Base-by-base conservation (phyloP, 1,284 basidiomycete species). In the Microbotryum silenes-acaulis region DNA sequence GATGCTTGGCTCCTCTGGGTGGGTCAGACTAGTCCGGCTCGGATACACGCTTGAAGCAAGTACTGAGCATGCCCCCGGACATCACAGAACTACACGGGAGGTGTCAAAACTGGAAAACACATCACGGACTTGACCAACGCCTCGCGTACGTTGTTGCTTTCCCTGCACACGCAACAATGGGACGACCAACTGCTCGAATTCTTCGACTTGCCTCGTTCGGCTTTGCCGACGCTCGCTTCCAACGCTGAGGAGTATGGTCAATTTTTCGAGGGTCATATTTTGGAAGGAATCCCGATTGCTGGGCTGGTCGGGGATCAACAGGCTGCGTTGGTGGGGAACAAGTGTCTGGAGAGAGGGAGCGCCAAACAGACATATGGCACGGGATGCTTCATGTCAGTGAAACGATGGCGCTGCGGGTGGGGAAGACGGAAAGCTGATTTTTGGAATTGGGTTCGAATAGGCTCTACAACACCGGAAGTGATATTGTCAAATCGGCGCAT, bases 231-330 rank as follows among this genome's bases (percentile, higher is more conserved):
- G 70, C 84, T 98, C 68, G 89, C 91, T 50, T 92, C 89, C 12
- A 90, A 91, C 12, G 90, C 91, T 4, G 89, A 97, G 76, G 85
- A 92, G 1, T 97, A 96, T 76, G 94, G 93, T 50, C 78, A 82
- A 46, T 70, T 70, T 51, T 79, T 12, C 67, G 74, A 66, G 70
- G 76, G 78, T 37, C 88, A 89, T 3, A 73, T 86, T 1, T 80
- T 97, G 61, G 80, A 82, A 65, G 90, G 87, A 50, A 80, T 92
- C 21, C 85, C 86, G 42, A 89, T 97, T 59, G 91, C 87, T 27
- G 94, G 93, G 42, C 84, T 97, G 55, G 85, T 94, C 16, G 94
- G 94, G 33, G 94, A 98, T 75, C 94, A 98, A 78, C 94, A 97
- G 77, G 93, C 89, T 20, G 94, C 94, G 12, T 79, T 98, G 25